Base-by-base conservation (phyloP, 495 filamentous ascomycete species). In the Sphaerosporella brunnea region DNA sequence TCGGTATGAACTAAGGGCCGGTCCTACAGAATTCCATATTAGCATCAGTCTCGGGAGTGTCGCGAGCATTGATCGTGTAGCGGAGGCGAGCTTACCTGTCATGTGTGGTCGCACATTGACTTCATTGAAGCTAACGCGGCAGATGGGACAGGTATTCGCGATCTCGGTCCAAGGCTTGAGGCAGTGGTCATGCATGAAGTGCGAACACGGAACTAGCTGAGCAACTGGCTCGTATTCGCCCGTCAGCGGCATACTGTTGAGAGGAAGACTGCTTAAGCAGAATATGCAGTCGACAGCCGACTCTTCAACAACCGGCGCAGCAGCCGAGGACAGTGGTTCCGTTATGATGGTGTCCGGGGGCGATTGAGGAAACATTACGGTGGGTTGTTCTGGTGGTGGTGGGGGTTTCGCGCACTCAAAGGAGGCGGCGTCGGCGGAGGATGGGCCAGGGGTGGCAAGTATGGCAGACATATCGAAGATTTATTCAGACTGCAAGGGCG, bases 121-220 rank as follows among this genome's bases (percentile, higher is more conserved):
- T 55, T 77, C 62, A 64, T 95, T 84, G 66, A 96, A 96, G 55
- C 69, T 79, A 56, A 80, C 79, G 48, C 90, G 82, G 63, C 90
- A 99, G 63, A 96, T 92, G 11, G 90, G 90, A 61, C 90, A 99
- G 61, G 85, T 94, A 65, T 96, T 99, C 47, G 92, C 88, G 59
- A 88, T 77, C 65, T 90, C 84, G 24, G 81, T 83, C 90, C 90
- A 99, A 48, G 84, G 82, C 55, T 79, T 77, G 48, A 99, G 66
- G 59, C 90, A 99, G 40, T 79, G 76, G 64, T 99, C 77, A 62
- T 99, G 90, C 52, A 96, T 65, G 46, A 82, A 73, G 68, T 99
- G 90, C 35, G 78, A 78, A 66, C 90, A 99, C 28, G 85, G 58
- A 25, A 60, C 45, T 37, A 61, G 56, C 44, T 47, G 41, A 40